Percentiles rank a stretch among this genome's conserved stretches.
Evolutionary conservation across 225 moss, liverwort and hornwort genomes (phyloP).

Genomic region (Antitrichia curtipendula): DNA sequence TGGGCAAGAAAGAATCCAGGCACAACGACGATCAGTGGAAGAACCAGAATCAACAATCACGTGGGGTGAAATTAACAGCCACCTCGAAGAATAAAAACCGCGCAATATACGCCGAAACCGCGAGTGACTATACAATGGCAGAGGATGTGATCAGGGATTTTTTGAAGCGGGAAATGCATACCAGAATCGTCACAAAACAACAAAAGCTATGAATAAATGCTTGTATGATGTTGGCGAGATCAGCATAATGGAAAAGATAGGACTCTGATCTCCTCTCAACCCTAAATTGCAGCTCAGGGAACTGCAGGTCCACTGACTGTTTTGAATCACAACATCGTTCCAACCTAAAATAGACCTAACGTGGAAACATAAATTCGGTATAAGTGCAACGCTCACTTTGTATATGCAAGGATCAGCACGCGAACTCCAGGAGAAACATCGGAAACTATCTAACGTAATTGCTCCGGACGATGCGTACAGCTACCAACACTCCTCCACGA

Average conservation of each 20-base stretch:
- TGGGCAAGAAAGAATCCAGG: neutral
- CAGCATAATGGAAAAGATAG: neutral
- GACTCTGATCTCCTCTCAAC: neutral
- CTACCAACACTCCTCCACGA: neutral
- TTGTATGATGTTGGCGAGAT: neutral
- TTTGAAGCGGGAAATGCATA: neutral
- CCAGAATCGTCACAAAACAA: neutral
- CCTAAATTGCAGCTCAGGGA: constrained; percentile 12
- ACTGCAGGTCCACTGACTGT: neutral
- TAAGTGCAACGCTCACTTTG: neutral
- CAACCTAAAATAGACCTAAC: neutral
- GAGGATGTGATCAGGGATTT: neutral
- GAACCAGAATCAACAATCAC: neutral
- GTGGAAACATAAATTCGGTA: neutral
- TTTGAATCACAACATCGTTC: neutral
- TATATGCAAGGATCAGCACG: neutral
- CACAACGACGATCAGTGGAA: neutral
- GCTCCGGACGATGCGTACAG: neutral
- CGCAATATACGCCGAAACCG: neutral
- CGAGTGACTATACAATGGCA: neutral
- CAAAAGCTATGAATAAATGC: neutral
- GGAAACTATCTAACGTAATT: neutral
- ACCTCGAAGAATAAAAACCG: neutral
- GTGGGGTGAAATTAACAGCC: neutral
- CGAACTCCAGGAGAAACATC: neutral